These are phyloP conservation scores for Candida methanosorbosa DNA, from an alignment of 805 yeast genomes.

Conservation along the genomic window DNA sequence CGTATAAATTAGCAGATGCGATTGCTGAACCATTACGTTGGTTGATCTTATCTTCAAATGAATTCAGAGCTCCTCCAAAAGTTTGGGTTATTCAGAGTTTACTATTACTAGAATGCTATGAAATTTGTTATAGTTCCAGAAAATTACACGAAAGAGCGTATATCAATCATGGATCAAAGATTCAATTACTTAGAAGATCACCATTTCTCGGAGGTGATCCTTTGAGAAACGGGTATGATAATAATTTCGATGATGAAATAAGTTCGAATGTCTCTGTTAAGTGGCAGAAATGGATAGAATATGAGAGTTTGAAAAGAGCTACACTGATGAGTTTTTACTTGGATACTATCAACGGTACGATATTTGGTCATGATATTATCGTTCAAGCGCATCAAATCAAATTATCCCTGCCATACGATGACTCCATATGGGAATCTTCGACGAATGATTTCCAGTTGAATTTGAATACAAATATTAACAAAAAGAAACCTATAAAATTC, in stretches of 20 bases:
- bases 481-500: conserved; percentile 11
- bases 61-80: conserved; percentile 30
- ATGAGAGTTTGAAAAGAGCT: conserved; percentile 58
- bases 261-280: conserved; percentile 10
- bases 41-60: conserved; percentile 31
- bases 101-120: conserved; percentile 34
- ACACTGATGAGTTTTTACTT: conserved; percentile 65
- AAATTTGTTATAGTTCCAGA: conserved; percentile 32
- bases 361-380: conserved; percentile 54
- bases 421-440: conserved; percentile 32
- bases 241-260: conserved; percentile 3
- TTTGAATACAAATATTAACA: not conserved
- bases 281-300: conserved; percentile 58
- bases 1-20: conserved; percentile 19
- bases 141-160: conserved; percentile 38
- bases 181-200: conserved; percentile 34
- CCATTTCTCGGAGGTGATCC: conserved; percentile 32
- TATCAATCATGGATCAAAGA: conserved; percentile 39
- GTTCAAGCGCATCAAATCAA: conserved; percentile 43
- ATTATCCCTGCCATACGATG: conserved; percentile 44
- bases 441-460: not conserved
- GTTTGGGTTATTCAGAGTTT: conserved; percentile 38
- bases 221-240: conserved; percentile 16
- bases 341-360: conserved; percentile 59
- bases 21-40: conserved; percentile 33